Evolutionary conservation across 1,139 yeast genomes (phyloP).

Genomic region (Pichia sp.): DNA sequence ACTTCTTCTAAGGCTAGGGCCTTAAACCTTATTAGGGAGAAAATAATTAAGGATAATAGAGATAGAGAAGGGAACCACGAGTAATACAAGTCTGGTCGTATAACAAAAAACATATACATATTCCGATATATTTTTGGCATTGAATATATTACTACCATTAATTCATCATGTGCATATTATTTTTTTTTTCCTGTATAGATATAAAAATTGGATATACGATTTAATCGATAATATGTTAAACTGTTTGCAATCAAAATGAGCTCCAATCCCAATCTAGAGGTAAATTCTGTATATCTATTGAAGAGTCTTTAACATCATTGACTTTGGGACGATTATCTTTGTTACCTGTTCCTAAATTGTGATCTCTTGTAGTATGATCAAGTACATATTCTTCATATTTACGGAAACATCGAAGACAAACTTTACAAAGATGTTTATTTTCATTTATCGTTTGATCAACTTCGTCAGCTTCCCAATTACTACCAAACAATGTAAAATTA

Average conservation of each 20-base stretch:
- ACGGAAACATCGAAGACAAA: slow-evolving; percentile 67
- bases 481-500: slow-evolving; percentile 58
- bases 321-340: slow-evolving; percentile 16
- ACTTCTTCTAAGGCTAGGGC: slow-evolving; percentile 7
- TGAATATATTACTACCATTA: too few species aligned
- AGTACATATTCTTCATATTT: slow-evolving; percentile 51
- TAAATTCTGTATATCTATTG: slow-evolving; percentile 32
- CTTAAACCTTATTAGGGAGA: slow-evolving; percentile 21
- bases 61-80: slow-evolving; percentile 15
- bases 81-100: too few species aligned
- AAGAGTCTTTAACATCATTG: slow-evolving; percentile 20
- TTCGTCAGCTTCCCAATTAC: slow-evolving; percentile 15
- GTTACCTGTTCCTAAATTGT: slow-evolving; percentile 22
- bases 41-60: slow-evolving; percentile 26
- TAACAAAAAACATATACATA: too few species aligned
- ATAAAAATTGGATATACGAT: too few species aligned
- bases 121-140: too few species aligned
- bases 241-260: slow-evolving; percentile 39
- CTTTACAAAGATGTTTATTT: slow-evolving; percentile 49
- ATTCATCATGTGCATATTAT: neutral
- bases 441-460: slow-evolving; percentile 1
- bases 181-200: neutral
- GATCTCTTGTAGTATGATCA: slow-evolving; percentile 28
- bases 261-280: slow-evolving; percentile 83
- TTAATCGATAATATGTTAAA: neutral